Evolutionary conservation across 345 rosid genomes (phyloP).

Genomic region (Eucalyptus urophylla): DNA sequence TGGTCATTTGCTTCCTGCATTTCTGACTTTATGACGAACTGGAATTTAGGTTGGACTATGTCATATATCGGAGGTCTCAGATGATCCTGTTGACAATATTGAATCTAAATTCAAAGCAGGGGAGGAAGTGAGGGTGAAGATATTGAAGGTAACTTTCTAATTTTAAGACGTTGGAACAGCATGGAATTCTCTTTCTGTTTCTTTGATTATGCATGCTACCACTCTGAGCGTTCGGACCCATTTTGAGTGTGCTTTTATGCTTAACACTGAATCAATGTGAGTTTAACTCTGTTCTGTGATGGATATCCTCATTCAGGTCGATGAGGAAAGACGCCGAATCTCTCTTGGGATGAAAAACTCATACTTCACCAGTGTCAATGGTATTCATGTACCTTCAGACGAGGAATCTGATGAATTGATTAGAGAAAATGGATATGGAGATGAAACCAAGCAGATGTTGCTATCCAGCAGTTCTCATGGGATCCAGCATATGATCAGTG

Average conservation of each 20-base stretch:
- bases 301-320: slow-evolving; percentile 35
- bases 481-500: slow-evolving; percentile 12
- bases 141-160: slow-evolving; percentile 51
- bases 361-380: slow-evolving; percentile 17
- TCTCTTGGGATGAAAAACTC: slow-evolving; percentile 85
- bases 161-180: not conserved
- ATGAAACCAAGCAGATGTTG: not conserved
- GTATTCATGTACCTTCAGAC: slow-evolving; percentile 7
- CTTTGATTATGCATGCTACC: not conserved
- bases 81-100: slow-evolving; percentile 42
- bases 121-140: slow-evolving; percentile 63
- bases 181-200: not conserved
- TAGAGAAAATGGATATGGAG: slow-evolving; percentile 18
- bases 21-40: not conserved
- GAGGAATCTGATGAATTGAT: slow-evolving; percentile 27
- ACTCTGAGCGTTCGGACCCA: not conserved
- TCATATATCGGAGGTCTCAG: slow-evolving; percentile 73
- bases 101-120: slow-evolving; percentile 58
- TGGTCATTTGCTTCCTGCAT: not conserved
- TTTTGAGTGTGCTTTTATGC: not conserved
- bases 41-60: slow-evolving; percentile 78
- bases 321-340: slow-evolving; percentile 61
- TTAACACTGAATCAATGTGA: not conserved
- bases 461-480: slow-evolving; percentile 7
- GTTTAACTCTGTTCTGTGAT: not conserved